Base-by-base conservation (phyloP, 805 yeast species). In the Yamadazyma takamatsuzukensis region DNA sequence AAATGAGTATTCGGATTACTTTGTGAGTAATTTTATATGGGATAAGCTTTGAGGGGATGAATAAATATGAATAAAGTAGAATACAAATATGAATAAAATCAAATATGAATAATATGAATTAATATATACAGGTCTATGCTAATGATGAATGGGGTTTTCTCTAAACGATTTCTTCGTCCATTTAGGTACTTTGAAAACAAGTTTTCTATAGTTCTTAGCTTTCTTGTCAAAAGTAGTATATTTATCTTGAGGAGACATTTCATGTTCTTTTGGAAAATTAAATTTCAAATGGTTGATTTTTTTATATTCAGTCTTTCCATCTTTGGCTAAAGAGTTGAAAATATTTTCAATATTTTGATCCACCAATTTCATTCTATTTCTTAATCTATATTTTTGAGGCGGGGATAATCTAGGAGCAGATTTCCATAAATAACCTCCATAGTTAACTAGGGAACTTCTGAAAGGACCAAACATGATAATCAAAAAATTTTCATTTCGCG, bases 101-200 rank as follows among this genome's bases (percentile, higher is more conserved):
- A n/a, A n/a, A n/a, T n/a, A n/a, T n/a, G n/a, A n/a, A n/a, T n/a
- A 19, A 19, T 19, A 19, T 19, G 8, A 19, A 19, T 19, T 8
- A 19, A 19, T 19, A 17, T 28, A n/a, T 17, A 16, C 12, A 28
- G 14, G 9, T 7, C 10, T 9, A 8, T 14, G 16, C 27, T 36
- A 42, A 29, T 42, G 42, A 53, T 80, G 72, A 39, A 71, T 71
- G 27, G 96, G 96, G 51, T 84, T 83, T 37, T 74, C 78, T 66
- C 96, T 79, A 58, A 80, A 72, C 6, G 94, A 76, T 41, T 77
- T 56, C 64, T 81, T 87, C 34, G 97, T 88, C 95, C 96, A 88
- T 54, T 88, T 85, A 14, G 96, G 96, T 26, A 82, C 83, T 57
- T 78, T 66, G 53, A 90, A 97, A 16, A 85, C 78, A 43, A 89